phyloP scores from a whole-genome alignment of 2,329 filamentous ascomycete genomes.

The Paecilomyces dactylethromorphus region DNA sequence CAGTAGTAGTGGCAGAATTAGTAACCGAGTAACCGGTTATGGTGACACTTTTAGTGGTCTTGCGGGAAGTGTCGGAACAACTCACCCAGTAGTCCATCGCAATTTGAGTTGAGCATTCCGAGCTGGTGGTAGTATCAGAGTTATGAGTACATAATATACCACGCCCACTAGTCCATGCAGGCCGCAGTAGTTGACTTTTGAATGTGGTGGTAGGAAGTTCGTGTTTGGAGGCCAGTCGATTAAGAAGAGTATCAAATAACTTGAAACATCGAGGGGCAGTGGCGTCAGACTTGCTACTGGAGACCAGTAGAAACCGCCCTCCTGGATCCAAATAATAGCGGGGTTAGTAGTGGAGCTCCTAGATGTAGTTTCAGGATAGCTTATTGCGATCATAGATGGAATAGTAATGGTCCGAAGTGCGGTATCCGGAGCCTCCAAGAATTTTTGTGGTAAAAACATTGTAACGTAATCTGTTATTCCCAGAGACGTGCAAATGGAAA shows the following conservation, averaged over 20 bases:
- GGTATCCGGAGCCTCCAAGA: not conserved
- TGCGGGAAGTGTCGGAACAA: not conserved
- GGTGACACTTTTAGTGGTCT: not conserved
- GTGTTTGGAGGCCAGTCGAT: not conserved
- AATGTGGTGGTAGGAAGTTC: not conserved
- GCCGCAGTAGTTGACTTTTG: not conserved
- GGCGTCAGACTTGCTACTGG: not conserved
- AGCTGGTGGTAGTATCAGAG: not conserved
- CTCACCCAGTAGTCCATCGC: not conserved
- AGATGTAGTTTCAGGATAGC: not conserved
- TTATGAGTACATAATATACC: not conserved
- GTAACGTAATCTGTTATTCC: not conserved
- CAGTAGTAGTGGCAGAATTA: not conserved
- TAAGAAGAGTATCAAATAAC: not conserved
- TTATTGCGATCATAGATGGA: not conserved
- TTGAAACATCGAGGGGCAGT: not conserved
- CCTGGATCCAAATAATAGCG: not conserved
- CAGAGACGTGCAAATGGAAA: not conserved
- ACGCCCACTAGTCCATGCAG: not conserved
- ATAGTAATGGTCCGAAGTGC: not conserved
- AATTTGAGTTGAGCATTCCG: not conserved
- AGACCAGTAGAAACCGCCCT: not conserved
- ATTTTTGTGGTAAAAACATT: not conserved
- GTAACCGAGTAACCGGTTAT: not conserved
- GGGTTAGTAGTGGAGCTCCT: not conserved